Evolutionary conservation across 768 basidiomycete genomes (phyloP).

Genomic region (Termitomyces sp.): DNA sequence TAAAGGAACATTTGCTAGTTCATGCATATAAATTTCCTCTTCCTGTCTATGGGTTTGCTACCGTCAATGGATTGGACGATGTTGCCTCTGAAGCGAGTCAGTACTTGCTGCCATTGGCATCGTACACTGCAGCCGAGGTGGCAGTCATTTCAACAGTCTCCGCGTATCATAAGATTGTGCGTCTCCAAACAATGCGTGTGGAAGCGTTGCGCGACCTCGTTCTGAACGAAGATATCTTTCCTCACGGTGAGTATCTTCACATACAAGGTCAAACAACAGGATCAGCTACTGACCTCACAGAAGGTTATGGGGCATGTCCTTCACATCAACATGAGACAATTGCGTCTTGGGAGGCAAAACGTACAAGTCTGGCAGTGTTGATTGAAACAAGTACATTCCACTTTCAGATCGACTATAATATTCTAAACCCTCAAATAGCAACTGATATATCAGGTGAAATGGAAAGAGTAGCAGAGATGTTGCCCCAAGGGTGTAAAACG

Average conservation of each 20-base stretch:
- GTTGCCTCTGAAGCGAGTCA: constrained; percentile 56
- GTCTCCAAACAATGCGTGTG: constrained; percentile 54
- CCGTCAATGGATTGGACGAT: constrained; percentile 32
- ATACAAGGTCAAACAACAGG: neutral
- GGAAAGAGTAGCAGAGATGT: constrained; percentile 41
- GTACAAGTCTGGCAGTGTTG: constrained; percentile 36
- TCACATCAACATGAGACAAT: constrained; percentile 41
- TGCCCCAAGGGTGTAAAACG: constrained; percentile 38
- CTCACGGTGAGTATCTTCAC: constrained; percentile 41
- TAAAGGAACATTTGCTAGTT: constrained; percentile 49
- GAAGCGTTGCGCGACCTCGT: constrained; percentile 47
- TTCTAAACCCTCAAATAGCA: constrained; percentile 27
- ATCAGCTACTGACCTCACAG: neutral
- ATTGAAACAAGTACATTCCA: constrained; percentile 47
- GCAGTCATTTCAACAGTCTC: constrained; percentile 48
- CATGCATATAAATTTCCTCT: constrained; percentile 48
- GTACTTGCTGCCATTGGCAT: constrained; percentile 53
- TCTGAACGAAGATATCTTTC: constrained; percentile 60
- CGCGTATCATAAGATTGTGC: constrained; percentile 61
- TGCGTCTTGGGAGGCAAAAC: constrained; percentile 47
- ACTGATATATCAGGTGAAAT: constrained; percentile 70
- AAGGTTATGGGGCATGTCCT: constrained; percentile 58
- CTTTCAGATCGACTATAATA: neutral
- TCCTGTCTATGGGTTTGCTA: constrained; percentile 58
- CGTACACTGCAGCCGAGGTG: constrained; percentile 48